Conservation (phyloP, 805 yeast genomes). For the Lipomyces starkeyi region DNA sequence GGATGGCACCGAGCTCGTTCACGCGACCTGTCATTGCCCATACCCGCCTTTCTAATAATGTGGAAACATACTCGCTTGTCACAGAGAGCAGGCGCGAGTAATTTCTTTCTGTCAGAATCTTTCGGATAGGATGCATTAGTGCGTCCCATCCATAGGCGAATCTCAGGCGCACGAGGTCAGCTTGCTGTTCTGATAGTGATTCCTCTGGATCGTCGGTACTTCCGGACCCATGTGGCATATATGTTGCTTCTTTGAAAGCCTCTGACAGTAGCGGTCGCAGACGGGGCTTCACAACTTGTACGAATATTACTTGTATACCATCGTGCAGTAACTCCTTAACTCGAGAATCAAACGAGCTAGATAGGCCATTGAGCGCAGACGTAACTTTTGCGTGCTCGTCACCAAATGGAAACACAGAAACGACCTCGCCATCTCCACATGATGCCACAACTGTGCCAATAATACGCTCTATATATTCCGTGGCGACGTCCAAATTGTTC, state of each 20-base stretch:
- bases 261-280: slow-evolving; percentile 48
- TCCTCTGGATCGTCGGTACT: slow-evolving; percentile 37
- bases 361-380: slow-evolving; percentile 39
- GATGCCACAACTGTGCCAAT: slow-evolving; percentile 48
- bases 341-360: slow-evolving; percentile 44
- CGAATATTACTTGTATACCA: slow-evolving; percentile 52
- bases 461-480: slow-evolving; percentile 61
- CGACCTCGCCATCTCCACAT: slow-evolving; percentile 37
- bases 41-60: slow-evolving; percentile 66
- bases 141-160: slow-evolving; percentile 71
- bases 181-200: slow-evolving; percentile 30
- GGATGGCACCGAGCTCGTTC: slow-evolving; percentile 82
- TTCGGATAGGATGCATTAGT: slow-evolving; percentile 68
- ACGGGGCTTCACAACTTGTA: slow-evolving; percentile 48
- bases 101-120: slow-evolving; percentile 60
- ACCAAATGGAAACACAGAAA: slow-evolving; percentile 40
- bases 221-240: slow-evolving; percentile 41
- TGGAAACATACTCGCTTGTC: slow-evolving; percentile 61
- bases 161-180: slow-evolving; percentile 38
- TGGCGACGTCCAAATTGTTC: slow-evolving; percentile 72
- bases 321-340: slow-evolving; percentile 53
- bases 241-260: slow-evolving; percentile 51
- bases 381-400: slow-evolving; percentile 38
- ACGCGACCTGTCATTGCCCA: slow-evolving; percentile 69
- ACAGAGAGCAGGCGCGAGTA: slow-evolving; percentile 56